Percentiles rank a stretch among this genome's conserved stretches.
Conservation (phyloP, 306 rosid species). For the Ziziphus jujuba region DNA sequence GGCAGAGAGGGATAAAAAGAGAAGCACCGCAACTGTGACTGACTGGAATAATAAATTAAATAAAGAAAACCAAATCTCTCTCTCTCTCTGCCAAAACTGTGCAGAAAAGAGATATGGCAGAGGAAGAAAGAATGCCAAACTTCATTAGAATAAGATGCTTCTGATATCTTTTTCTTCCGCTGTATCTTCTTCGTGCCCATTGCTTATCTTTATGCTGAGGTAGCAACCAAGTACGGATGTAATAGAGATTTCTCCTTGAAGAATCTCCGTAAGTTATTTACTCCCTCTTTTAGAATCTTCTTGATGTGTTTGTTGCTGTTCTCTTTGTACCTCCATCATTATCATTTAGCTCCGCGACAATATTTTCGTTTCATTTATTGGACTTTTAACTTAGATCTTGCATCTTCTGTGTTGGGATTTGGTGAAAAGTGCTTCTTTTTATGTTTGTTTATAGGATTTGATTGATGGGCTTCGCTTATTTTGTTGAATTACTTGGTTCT, state of each 20-base stretch:
- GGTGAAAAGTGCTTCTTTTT: constrained; percentile 20
- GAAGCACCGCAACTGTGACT: neutral
- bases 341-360: neutral
- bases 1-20: neutral
- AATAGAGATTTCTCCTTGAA: constrained; percentile 10
- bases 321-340: neutral
- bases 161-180: constrained; percentile 26
- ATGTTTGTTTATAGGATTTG: constrained; percentile 6
- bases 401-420: constrained; percentile 17
- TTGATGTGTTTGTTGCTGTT: neutral
- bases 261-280: constrained; percentile 47
- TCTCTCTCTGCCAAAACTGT: constrained; percentile 6
- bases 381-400: constrained; percentile 18
- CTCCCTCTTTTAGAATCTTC: neutral
- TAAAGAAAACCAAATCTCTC: constrained; percentile 16
- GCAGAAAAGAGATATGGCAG: constrained; percentile 20
- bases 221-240: constrained; percentile 12
- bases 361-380: neutral
- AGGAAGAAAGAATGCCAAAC: constrained; percentile 21
- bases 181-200: constrained; percentile 25
- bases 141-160: constrained; percentile 21
- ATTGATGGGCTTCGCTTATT: constrained; percentile 21
- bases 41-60: constrained; percentile 3
- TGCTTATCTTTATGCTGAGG: constrained; percentile 31
- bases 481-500: constrained; percentile 23